Evolutionary conservation across 2,329 filamentous ascomycete species (phyloP).

Genomic region (Fusarium napiforme): DNA sequence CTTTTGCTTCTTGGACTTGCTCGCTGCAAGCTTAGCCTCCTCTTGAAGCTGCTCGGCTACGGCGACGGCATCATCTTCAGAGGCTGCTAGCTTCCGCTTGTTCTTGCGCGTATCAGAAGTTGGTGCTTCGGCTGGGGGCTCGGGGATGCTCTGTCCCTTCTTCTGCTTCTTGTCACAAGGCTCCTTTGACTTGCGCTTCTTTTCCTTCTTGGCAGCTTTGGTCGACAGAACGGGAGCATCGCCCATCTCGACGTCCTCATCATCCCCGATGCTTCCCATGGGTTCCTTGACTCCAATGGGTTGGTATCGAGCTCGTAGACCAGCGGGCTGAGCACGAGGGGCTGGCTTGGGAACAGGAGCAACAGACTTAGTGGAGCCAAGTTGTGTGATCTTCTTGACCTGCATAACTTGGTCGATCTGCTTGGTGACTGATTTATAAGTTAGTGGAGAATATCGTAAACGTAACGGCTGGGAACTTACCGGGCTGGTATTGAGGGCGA

Average conservation of each 20-base stretch:
- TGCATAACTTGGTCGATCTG: conserved; percentile 70
- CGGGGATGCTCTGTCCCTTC: conserved; percentile 30
- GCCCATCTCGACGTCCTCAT: conserved; percentile 59
- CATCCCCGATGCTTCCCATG: conserved; percentile 56
- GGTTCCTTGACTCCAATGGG: conserved; percentile 67
- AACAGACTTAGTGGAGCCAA: conserved; percentile 56
- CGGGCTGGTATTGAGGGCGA: conserved; percentile 63
- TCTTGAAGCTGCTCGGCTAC: conserved; percentile 50
- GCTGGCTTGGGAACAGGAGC: conserved; percentile 61
- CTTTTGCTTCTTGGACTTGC: conserved; percentile 57
- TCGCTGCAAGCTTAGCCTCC: conserved; percentile 50
- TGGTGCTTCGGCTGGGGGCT: conserved; percentile 13
- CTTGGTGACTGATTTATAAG: conserved; percentile 45
- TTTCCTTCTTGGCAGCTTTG: conserved; percentile 48
- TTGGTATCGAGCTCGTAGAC: conserved; percentile 73
- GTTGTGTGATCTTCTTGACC: conserved; percentile 70
- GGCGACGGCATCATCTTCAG: conserved; percentile 53
- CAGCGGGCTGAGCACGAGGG: conserved; percentile 73
- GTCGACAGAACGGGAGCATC: conserved; percentile 49
- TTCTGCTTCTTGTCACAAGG: conserved; percentile 47
- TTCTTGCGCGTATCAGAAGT: conserved; percentile 48
- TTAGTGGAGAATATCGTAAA: conserved; percentile 14
- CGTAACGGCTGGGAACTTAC: conserved; percentile 54
- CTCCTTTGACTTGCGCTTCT: conserved; percentile 47
- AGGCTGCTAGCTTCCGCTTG: conserved; percentile 52